These are phyloP conservation scores for Starmerella potacharoeniae DNA, from an alignment of 805 yeast genomes.

Conservation along the genomic window DNA sequence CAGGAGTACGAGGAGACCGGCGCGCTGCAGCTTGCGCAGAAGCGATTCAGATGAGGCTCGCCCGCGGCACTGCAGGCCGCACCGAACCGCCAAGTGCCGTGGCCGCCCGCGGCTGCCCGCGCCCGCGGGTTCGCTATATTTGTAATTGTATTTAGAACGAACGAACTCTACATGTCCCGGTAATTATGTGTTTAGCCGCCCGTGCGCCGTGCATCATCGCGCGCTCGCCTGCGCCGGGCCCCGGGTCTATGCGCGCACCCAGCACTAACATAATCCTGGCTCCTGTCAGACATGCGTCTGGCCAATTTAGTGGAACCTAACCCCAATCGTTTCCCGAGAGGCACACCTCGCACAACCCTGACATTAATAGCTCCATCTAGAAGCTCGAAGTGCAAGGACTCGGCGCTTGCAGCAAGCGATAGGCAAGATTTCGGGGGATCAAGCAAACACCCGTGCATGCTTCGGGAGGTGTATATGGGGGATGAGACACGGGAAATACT, in stretches of 20 bases:
- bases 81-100: too few species aligned
- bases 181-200: too few species aligned
- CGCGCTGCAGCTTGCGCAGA: conserved; percentile 62
- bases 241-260: too few species aligned
- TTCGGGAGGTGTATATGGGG: conserved; percentile 5
- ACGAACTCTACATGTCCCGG: too few species aligned
- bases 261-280: too few species aligned
- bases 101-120: too few species aligned
- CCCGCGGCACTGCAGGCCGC: too few species aligned
- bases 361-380: background rate
- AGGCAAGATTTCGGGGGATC: background rate
- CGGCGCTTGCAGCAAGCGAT: background rate
- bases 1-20: conserved; percentile 85
- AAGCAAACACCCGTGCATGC: background rate
- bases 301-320: background rate
- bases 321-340: conserved; percentile 1
- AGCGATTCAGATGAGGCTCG: conserved; percentile 56
- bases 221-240: too few species aligned
- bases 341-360: background rate
- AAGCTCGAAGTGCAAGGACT: background rate
- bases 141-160: background rate
- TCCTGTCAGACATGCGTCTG: background rate
- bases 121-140: background rate
- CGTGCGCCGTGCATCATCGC: too few species aligned
- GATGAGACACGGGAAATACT: conserved; percentile 8